Evolutionary conservation across 2,329 filamentous ascomycete genomes (phyloP).

Genomic region (Trichoderma aggressivum): DNA sequence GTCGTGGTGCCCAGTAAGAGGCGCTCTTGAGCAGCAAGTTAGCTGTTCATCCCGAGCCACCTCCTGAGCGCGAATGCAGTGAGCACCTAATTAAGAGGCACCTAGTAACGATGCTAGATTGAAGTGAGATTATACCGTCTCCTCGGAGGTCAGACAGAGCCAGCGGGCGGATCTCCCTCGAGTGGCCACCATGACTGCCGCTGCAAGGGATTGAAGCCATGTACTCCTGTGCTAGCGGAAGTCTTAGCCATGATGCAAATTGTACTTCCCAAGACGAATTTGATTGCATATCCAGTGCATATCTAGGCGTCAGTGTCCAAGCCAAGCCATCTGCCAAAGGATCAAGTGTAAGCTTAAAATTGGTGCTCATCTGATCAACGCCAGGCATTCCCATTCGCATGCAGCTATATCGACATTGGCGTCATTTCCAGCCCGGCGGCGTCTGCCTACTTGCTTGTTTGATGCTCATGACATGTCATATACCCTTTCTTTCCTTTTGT

Average conservation of each 20-base stretch:
- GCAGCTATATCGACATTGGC: not conserved
- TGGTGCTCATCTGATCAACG: not conserved
- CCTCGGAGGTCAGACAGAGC: not conserved
- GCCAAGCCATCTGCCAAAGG: not conserved
- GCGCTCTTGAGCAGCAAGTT: not conserved
- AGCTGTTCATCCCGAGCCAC: not conserved
- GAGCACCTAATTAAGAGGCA: not conserved
- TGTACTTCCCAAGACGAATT: not conserved
- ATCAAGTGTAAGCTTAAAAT: not conserved
- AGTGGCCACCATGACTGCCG: not conserved
- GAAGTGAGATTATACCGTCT: not conserved
- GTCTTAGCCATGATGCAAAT: not conserved
- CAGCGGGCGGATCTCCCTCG: not conserved
- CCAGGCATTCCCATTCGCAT: not conserved
- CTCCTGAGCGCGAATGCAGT: not conserved
- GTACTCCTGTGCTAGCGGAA: not conserved
- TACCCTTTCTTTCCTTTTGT: not conserved
- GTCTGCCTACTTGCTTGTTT: not conserved
- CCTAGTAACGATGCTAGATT: not conserved
- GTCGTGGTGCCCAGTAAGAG: not conserved
- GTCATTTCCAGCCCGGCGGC: constrained; percentile 1
- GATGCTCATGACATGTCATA: not conserved
- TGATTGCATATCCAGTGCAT: not conserved
- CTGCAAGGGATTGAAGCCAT: not conserved
- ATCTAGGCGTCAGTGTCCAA: not conserved